phyloP scores from a whole-genome alignment of 495 filamentous ascomycete species.

The Evansstolkia leycettana region DNA sequence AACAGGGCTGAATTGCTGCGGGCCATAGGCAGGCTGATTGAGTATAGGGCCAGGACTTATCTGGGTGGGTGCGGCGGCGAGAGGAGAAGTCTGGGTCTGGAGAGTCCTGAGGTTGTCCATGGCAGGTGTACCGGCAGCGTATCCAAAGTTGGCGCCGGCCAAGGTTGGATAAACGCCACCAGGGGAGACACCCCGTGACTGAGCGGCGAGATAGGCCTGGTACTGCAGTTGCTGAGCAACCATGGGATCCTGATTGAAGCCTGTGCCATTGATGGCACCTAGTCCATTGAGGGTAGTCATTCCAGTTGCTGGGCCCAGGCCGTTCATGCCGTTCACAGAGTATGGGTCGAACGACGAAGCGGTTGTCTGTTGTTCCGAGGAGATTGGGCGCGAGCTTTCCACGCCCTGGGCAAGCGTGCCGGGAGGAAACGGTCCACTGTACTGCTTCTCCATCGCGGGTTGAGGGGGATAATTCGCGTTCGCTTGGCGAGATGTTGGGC shows the following conservation, averaged over 20 bases:
- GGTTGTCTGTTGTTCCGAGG: conserved; percentile 29
- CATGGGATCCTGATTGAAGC: conserved; percentile 28
- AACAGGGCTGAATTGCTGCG: conserved; percentile 36
- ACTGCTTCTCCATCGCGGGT: conserved; percentile 34
- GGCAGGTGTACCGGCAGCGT: conserved; percentile 24
- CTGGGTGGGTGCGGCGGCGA: conserved; percentile 23
- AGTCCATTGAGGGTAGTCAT: conserved; percentile 7
- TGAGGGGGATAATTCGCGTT: conserved; percentile 30
- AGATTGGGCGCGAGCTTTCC: conserved; percentile 23
- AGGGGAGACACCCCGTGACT: conserved; percentile 31
- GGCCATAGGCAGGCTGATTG: conserved; percentile 28
- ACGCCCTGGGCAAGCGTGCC: conserved; percentile 23
- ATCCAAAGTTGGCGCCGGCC: conserved; percentile 25
- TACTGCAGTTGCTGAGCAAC: conserved; percentile 33
- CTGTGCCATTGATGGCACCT: conserved; percentile 14
- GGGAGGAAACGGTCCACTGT: conserved; percentile 29
- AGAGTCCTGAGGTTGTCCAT: conserved; percentile 32
- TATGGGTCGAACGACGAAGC: conserved; percentile 30
- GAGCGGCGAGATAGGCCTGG: conserved; percentile 29
- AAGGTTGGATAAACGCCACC: conserved; percentile 31
- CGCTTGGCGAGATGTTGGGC: conserved; percentile 35
- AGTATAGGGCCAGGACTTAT: conserved; percentile 32
- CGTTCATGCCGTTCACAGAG: conserved; percentile 23
- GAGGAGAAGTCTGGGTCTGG: conserved; percentile 20
- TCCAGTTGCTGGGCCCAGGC: conserved; percentile 10